Percentiles rank a stretch among this genome's conserved stretches.
phyloP scores from a whole-genome alignment of 2,329 filamentous ascomycete genomes.

The Elsinoe batatas region DNA sequence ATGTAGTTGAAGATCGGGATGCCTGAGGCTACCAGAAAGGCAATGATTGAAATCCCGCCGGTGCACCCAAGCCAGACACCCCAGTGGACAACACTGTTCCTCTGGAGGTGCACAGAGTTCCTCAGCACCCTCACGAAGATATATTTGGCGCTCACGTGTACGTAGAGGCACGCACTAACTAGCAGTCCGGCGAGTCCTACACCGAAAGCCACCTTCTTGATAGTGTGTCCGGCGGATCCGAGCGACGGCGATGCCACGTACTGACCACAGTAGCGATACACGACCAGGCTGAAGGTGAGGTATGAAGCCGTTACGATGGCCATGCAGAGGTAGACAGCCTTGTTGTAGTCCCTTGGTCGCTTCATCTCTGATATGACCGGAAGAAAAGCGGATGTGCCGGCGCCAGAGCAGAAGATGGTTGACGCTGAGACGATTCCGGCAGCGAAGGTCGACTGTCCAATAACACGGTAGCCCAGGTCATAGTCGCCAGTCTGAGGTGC shows the following conservation, averaged over 20 bases:
- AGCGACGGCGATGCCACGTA: slow-evolving; percentile 55
- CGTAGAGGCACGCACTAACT: slow-evolving; percentile 29
- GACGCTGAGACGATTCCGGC: slow-evolving; percentile 48
- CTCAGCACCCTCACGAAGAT: slow-evolving; percentile 47
- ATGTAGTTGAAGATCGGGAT: slow-evolving; percentile 48
- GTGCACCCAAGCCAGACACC: slow-evolving; percentile 42
- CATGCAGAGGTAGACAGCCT: slow-evolving; percentile 52
- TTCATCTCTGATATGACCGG: slow-evolving; percentile 58
- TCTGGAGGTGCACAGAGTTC: slow-evolving; percentile 41
- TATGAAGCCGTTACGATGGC: slow-evolving; percentile 48
- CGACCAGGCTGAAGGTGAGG: slow-evolving; percentile 48
- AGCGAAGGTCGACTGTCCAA: slow-evolving; percentile 48
- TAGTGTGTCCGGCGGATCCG: slow-evolving; percentile 45
- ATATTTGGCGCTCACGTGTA: slow-evolving; percentile 42
- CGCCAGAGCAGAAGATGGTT: slow-evolving; percentile 51
- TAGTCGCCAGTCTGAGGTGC: slow-evolving; percentile 50
- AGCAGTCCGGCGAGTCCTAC: slow-evolving; percentile 47
- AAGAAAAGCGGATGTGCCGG: slow-evolving; percentile 51
- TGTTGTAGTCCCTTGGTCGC: slow-evolving; percentile 49
- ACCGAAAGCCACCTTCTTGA: slow-evolving; percentile 55
- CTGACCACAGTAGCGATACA: slow-evolving; percentile 52
- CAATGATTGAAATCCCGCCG: slow-evolving; percentile 32
- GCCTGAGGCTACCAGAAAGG: slow-evolving; percentile 44
- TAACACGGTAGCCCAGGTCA: slow-evolving; percentile 49
- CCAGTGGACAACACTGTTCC: slow-evolving; percentile 45